Percentiles rank a stretch among this genome's conserved stretches.
Conservation (phyloP, 2,329 filamentous ascomycete species). For the Cladosporium cucumerinum region DNA sequence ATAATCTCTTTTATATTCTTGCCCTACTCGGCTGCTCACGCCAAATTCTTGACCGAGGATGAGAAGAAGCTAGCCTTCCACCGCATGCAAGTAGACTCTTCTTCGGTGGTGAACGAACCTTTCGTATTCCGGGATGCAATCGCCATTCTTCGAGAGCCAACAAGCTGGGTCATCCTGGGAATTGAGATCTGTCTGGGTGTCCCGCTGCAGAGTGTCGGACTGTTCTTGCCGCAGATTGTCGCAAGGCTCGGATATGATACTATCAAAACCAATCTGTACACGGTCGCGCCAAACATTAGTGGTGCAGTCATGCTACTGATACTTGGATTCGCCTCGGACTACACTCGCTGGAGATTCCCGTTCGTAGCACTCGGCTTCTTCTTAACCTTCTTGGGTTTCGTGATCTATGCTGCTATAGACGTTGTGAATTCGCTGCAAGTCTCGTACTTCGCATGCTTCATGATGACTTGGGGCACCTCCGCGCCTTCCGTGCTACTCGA, state of each 20-base stretch:
- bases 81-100: conserved; percentile 73
- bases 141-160: conserved; percentile 52
- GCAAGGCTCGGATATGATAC: conserved; percentile 50
- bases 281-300: conserved; percentile 73
- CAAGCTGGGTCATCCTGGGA: conserved; percentile 52
- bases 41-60: conserved; percentile 61
- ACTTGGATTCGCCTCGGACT: conserved; percentile 69
- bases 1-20: conserved; percentile 67
- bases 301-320: conserved; percentile 70
- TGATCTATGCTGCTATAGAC: conserved; percentile 70
- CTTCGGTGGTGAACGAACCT: conserved; percentile 58
- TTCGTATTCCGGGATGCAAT: conserved; percentile 53
- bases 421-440: conserved; percentile 59
- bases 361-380: conserved; percentile 72
- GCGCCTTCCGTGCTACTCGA: conserved; percentile 68
- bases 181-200: conserved; percentile 61
- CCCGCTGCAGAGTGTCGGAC: conserved; percentile 54
- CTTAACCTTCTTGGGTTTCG: conserved; percentile 73
- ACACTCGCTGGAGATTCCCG: conserved; percentile 63
- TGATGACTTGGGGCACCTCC: conserved; percentile 77
- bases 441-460: conserved; percentile 73
- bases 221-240: conserved; percentile 60
- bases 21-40: conserved; percentile 61
- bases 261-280: conserved; percentile 75
- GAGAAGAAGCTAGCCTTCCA: conserved; percentile 67